These are phyloP conservation scores for Schizophyllum amplum DNA, from an alignment of 1,284 basidiomycete genomes.

Conservation along the genomic window DNA sequence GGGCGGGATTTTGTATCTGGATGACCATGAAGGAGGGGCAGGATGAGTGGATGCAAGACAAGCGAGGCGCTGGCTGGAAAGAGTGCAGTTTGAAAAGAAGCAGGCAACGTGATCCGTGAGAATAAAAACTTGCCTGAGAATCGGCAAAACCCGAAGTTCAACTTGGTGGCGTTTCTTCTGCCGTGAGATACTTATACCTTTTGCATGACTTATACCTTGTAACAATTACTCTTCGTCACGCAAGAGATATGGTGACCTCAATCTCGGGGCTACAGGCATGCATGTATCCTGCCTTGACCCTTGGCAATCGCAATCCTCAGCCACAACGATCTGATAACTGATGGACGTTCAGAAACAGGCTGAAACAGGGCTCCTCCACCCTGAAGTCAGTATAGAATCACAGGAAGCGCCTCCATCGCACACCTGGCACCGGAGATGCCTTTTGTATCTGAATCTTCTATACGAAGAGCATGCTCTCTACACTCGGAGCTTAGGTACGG, in stretches of 20 bases:
- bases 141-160: neutral
- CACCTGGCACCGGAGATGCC: neutral
- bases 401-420: neutral
- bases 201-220: neutral
- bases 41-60: too few species aligned
- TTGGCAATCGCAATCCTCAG: too few species aligned
- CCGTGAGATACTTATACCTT: neutral
- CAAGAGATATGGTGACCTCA: neutral
- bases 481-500: neutral
- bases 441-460: neutral
- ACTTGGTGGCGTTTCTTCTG: neutral
- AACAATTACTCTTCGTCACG: too few species aligned
- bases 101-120: neutral
- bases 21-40: too few species aligned
- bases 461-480: neutral
- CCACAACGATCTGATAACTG: too few species aligned
- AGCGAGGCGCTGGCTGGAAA: neutral
- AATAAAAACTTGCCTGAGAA: neutral
- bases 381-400: neutral
- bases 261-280: too few species aligned
- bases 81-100: neutral
- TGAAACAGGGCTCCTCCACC: neutral
- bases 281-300: too few species aligned
- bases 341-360: neutral
- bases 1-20: too few species aligned